Conservation (phyloP, 169 alveolate genomes). For the Eimeria falciformis region DNA sequence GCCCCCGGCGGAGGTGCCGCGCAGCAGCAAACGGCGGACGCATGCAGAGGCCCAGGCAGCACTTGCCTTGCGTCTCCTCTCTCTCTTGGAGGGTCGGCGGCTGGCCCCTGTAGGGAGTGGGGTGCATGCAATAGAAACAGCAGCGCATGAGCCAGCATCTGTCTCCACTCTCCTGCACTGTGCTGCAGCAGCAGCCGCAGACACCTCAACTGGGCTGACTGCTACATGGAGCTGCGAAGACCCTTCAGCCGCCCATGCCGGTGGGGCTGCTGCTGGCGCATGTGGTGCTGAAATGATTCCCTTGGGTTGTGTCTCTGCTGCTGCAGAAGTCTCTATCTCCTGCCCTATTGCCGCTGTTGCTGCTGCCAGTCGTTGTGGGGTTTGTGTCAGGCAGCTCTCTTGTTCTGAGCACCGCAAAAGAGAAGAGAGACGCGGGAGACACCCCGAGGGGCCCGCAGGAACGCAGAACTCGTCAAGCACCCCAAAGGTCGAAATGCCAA, state of each 20-base stretch:
- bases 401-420: not conserved
- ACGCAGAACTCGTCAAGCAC: conserved; percentile 12
- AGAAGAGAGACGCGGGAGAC: not conserved
- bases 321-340: not conserved
- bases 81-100: not conserved
- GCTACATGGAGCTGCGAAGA: not conserved
- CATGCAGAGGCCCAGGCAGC: not conserved
- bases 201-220: not conserved
- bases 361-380: not conserved
- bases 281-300: not conserved
- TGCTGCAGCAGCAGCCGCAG: not conserved
- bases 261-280: not conserved
- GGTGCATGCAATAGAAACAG: too few relatives aligned
- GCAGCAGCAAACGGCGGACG: conserved; percentile 37
- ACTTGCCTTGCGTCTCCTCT: not conserved
- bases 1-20: conserved; percentile 23
- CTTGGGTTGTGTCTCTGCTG: not conserved
- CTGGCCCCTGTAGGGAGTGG: too few relatives aligned
- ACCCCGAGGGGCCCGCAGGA: not conserved
- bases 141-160: too few relatives aligned
- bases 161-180: too few relatives aligned
- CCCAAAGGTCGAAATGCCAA: not conserved
- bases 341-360: not conserved
- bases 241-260: not conserved
- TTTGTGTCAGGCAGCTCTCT: too few relatives aligned